Conservation (phyloP, 768 basidiomycete species). For the Lactarius evosmus region DNA sequence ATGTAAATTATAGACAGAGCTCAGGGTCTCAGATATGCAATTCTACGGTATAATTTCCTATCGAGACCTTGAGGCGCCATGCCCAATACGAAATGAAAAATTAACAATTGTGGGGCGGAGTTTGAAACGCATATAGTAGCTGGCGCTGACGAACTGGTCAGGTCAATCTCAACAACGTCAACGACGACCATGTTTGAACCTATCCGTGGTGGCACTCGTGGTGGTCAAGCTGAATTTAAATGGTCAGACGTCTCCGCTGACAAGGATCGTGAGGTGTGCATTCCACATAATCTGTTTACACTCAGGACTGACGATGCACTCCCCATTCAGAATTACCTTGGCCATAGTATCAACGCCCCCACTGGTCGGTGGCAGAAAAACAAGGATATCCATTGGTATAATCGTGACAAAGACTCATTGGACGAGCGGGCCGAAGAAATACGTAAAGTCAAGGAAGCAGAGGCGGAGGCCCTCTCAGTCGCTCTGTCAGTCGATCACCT, state of each 20-base stretch:
- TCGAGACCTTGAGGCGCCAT: background rate
- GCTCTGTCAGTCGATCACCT: slow-evolving; percentile 55
- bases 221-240: slow-evolving; percentile 90
- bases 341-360: slow-evolving; percentile 92
- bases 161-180: background rate
- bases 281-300: background rate
- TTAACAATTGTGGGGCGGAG: background rate
- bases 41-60: too few species aligned
- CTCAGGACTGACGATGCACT: background rate
- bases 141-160: background rate
- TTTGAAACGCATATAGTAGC: background rate
- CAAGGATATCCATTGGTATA: slow-evolving; percentile 96
- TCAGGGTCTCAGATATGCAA: too few species aligned
- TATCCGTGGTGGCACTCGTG: slow-evolving; percentile 82
- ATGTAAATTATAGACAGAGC: too few species aligned
- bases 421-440: slow-evolving; percentile 69
- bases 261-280: slow-evolving; percentile 82
- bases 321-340: slow-evolving; percentile 76
- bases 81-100: background rate
- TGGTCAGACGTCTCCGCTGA: slow-evolving; percentile 89
- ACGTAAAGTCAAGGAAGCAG: slow-evolving; percentile 75
- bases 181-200: slow-evolving; percentile 67
- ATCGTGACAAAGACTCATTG: slow-evolving; percentile 53
- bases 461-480: slow-evolving; percentile 81
- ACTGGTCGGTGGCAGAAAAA: slow-evolving; percentile 97